Base-by-base conservation (phyloP, 192 early-diverging fungal genomes). In the Coemansia sp. region DNA sequence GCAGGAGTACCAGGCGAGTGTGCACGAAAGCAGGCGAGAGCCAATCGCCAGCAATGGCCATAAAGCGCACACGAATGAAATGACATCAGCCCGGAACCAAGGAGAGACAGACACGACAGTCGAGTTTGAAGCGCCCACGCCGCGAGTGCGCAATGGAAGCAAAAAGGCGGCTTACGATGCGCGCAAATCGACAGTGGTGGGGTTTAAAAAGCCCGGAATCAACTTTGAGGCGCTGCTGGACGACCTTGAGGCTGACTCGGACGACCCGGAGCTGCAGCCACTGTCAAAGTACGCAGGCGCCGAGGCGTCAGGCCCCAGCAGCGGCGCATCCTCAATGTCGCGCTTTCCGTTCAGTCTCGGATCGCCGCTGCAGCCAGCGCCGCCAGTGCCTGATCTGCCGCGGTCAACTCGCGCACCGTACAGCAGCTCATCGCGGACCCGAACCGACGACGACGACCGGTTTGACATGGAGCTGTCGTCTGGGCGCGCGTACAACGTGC, bases 211-310 rank as follows among this genome's bases (percentile, higher is more conserved):
- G 63, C 76, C 76, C 17, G 76, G 76, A 2, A 79, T 79, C 59
- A 74, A 79, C 64, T 69, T 79, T 69, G 76, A 74, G 14, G 71
- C 66, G 14, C 64, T 79, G 10, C 67, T 79, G 19, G 76, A 74
- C 14, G 76, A 79, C 19, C 58, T 79, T n/a, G 47, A 29, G 2
- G 71, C 59, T 10, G 69, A 77, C 48, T 64, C 62, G 31, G 65
- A 71, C 22, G 59, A 41, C 19, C 7, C 43, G n/a, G 26, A 14
- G 47, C 45, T 65, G 41, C 64, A 38, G 25, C 60, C 58, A 7
- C 21, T 26, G 35, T 29, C 58, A 16, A 67, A 68, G 59, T 39
- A 53, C 26, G 21, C 43, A 0, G 45, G 19, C 2, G 29, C 43
- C 1, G 45, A 14, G 1, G 43, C 45, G 16, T 19, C 56, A 6